phyloP scores from a whole-genome alignment of 345 rosid species.

The Rhodomyrtus tomentosa region DNA sequence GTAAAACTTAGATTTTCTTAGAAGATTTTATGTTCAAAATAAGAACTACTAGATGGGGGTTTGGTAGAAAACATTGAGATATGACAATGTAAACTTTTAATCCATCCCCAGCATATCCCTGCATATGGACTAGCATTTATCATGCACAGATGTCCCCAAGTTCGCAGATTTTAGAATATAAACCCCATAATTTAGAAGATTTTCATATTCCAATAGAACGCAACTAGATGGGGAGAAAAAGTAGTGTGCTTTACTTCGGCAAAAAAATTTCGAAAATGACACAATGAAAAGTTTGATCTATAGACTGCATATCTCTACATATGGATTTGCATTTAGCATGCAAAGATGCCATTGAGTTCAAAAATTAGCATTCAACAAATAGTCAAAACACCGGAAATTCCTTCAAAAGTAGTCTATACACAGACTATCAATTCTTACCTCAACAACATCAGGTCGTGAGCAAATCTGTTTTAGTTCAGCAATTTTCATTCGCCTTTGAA shows the following conservation, averaged over 20 bases:
- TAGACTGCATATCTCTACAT: not conserved
- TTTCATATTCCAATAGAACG: not conserved
- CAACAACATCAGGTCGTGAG: constrained; percentile 98
- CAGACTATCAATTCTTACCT: constrained; percentile 34
- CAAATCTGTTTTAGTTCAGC: constrained; percentile 89
- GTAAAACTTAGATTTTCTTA: not conserved
- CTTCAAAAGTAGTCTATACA: not conserved
- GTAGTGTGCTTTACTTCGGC: not conserved
- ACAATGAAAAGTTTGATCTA: not conserved
- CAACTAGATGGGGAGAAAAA: not conserved
- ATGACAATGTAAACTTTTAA: not conserved
- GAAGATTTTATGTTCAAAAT: not conserved
- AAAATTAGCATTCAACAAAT: not conserved
- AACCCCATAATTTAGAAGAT: not conserved
- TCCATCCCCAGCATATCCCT: not conserved
- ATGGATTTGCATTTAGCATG: not conserved
- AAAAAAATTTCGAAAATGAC: not conserved
- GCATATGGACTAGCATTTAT: not conserved
- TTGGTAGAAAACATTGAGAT: not conserved
- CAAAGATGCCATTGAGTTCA: not conserved
- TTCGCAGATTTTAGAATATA: not conserved
- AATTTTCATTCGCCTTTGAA: constrained; percentile 85
- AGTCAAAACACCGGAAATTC: not conserved
- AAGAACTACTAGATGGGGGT: not conserved
- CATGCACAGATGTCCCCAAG: not conserved